Percentiles rank a stretch among this genome's conserved stretches.
Conservation (phyloP, 257 asterid species). For the Thymus quinquecostatus region DNA sequence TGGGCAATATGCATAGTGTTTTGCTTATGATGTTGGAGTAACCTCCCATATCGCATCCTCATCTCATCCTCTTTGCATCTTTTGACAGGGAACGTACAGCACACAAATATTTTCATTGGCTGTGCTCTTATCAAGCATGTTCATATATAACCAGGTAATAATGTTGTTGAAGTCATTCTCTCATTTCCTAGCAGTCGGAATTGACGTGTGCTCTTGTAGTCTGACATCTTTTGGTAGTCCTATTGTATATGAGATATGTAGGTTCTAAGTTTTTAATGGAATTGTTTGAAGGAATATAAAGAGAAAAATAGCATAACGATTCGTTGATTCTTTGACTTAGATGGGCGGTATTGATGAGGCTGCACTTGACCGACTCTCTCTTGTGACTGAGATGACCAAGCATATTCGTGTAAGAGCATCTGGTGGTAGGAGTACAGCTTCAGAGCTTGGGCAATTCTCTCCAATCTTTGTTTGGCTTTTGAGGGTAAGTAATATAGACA, state of each 20-base stretch:
- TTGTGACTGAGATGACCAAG: conserved; percentile 99
- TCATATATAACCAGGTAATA: conserved; percentile 91
- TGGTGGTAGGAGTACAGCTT: conserved; percentile 77
- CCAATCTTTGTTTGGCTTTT: conserved; percentile 98
- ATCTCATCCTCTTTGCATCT: conserved; percentile 15
- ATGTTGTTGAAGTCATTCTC: not conserved
- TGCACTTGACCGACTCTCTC: conserved; percentile 96
- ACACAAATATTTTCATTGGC: conserved; percentile 97
- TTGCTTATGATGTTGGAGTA: not conserved
- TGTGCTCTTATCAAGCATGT: conserved; percentile 96
- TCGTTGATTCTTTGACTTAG: conserved; percentile 45
- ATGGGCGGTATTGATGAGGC: conserved; percentile 99
- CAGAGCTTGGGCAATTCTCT: conserved; percentile 95
- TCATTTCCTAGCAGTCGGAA: not conserved
- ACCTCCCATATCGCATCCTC: not conserved
- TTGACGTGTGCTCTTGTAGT: not conserved
- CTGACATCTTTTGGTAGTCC: not conserved
- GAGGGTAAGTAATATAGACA: conserved; percentile 60
- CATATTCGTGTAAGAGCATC: conserved; percentile 97
- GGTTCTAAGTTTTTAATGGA: not conserved
- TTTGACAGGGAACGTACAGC: conserved; percentile 94
- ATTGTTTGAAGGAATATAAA: conserved; percentile 7
- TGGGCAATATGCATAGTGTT: not conserved
- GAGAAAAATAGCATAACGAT: conserved; percentile 13
- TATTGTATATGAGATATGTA: conserved; percentile 2